Conservation (phyloP, 495 filamentous ascomycete genomes). For the Antarctomyces pellizariae region DNA sequence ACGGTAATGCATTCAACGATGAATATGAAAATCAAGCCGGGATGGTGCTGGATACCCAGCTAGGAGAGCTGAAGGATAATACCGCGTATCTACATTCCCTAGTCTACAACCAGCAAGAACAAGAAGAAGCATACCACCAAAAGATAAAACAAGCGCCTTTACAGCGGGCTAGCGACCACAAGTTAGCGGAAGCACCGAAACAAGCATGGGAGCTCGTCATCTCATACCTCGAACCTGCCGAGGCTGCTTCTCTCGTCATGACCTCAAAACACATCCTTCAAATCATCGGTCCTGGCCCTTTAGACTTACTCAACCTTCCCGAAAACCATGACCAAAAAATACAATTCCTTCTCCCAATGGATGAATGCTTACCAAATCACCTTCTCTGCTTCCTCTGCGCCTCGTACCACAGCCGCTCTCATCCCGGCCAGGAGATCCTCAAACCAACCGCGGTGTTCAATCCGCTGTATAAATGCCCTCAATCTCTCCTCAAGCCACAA, state of each 20-base stretch:
- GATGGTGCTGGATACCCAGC: constrained; percentile 17
- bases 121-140: constrained; percentile 9
- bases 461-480: constrained; percentile 28
- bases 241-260: constrained; percentile 23
- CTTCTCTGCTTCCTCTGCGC: constrained; percentile 33
- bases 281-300: constrained; percentile 18
- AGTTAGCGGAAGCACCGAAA: constrained; percentile 20
- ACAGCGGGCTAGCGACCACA: constrained; percentile 19
- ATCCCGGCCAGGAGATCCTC: constrained; percentile 24
- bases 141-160: constrained; percentile 8
- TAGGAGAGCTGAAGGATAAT: constrained; percentile 25
- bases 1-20: not conserved
- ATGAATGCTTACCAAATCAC: constrained; percentile 22
- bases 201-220: constrained; percentile 22
- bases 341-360: constrained; percentile 23
- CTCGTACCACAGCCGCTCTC: constrained; percentile 24
- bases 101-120: constrained; percentile 16
- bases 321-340: constrained; percentile 18
- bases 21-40: not conserved
- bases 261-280: constrained; percentile 21
- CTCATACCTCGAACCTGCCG: constrained; percentile 18
- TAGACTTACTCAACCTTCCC: constrained; percentile 14
- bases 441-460: constrained; percentile 23
- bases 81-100: constrained; percentile 24
- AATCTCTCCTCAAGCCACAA: constrained; percentile 19